These are phyloP conservation scores for Coemansia sp. DNA, from an alignment of 192 early-diverging fungal species.

Conservation along the genomic window DNA sequence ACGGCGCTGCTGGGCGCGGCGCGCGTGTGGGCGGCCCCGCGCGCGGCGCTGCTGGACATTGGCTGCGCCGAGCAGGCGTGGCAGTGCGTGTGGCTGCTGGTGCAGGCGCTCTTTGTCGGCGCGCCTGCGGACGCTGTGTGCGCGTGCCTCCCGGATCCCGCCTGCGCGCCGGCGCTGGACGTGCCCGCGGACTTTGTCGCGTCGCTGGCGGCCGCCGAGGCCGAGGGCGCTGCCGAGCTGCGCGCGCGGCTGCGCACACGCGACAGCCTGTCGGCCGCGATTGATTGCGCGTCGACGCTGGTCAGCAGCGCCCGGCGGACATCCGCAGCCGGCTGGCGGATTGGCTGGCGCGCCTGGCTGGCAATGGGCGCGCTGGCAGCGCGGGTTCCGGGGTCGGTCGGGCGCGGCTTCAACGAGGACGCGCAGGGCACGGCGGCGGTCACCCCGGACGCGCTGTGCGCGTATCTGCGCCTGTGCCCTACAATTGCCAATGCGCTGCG, in stretches of 20 bases:
- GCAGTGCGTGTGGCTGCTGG: constrained; percentile 20
- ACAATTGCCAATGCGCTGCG: constrained; percentile 7
- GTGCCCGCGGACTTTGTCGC: neutral
- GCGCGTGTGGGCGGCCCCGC: constrained; percentile 14
- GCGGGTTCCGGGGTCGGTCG: constrained; percentile 1
- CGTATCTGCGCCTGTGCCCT: constrained; percentile 15
- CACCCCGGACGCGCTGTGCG: constrained; percentile 27
- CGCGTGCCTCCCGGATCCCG: neutral
- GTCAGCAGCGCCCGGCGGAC: neutral
- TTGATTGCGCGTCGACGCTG: constrained; percentile 17
- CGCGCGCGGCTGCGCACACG: constrained; percentile 18
- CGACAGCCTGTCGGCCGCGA: constrained; percentile 22
- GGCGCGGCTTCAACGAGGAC: constrained; percentile 8
- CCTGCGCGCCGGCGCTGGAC: neutral
- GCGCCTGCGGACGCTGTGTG: neutral
- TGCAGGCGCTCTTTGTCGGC: constrained; percentile 12
- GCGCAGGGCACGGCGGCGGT: constrained; percentile 8
- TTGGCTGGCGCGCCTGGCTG: constrained; percentile 26
- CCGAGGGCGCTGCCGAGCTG: neutral
- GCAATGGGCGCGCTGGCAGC: constrained; percentile 11
- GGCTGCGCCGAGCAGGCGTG: constrained; percentile 20
- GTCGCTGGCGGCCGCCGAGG: neutral
- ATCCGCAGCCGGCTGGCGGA: constrained; percentile 12
- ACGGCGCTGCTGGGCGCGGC: constrained; percentile 34
- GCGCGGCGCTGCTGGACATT: constrained; percentile 3